Base-by-base conservation (phyloP, 2,329 filamentous ascomycete species). In the Cladosporium sp. region DNA sequence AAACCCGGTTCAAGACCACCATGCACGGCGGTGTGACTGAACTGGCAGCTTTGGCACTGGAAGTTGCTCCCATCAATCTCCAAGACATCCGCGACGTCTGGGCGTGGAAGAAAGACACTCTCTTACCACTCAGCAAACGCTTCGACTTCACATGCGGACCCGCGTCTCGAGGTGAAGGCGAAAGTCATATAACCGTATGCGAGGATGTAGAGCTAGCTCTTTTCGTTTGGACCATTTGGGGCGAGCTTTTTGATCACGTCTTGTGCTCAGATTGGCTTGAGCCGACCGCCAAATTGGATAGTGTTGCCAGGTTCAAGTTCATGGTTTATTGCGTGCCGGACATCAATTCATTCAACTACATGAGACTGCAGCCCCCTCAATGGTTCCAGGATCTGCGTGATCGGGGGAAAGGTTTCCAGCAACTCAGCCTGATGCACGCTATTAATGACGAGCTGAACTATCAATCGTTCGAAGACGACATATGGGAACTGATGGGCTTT, bases 281-380 rank as follows among this genome's bases (percentile, higher is more conserved):
- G 21, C 7, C 37, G 8, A 29, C 21, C 7, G 21, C 37, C 3
- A 40, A 28, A 18, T 23, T 59, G 33, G 56, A 59, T 23, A 29
- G 35, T 28, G 35, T 59, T 18, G 18, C 56, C 33, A 40, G 56
- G 14, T 59, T 59, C 35, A 59, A 59, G 21, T 59, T 59, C 56
- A 26, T 59, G 21, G n/a, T 59, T 12, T 59, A 40, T 14, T 59
- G 56, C 56, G 37, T 59, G 14, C 56, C 35, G 18, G 33, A 44
- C 23, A 12, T 46, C 16, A 59, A 44, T 12, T 44, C 56, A 16
- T 59, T 59, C 56, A 28, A 37, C 35, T 59, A 59, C 16, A 40
- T 59, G 21, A 6, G 23, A 6, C 14, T 59, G 18, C 12, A 44
- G 10, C 12, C 26, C 6, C 56, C 56, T 5, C 23, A 59, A 14